phyloP scores from a whole-genome alignment of 2,329 filamentous ascomycete species.

The Tympanopsis confertula region DNA sequence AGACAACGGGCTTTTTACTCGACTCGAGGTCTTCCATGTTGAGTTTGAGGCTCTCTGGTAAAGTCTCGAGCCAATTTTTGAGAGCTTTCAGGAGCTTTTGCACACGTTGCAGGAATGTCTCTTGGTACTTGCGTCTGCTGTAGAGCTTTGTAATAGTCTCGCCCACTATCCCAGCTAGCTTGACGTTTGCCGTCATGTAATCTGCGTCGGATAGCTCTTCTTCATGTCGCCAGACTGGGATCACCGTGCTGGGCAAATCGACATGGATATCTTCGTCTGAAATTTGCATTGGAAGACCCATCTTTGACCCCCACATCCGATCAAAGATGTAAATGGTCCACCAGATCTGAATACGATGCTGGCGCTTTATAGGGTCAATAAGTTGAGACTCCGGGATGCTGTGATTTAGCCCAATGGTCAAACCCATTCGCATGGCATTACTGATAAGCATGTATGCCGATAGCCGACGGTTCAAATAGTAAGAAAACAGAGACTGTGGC shows the following conservation, averaged over 20 bases:
- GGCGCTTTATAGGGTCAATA: conserved; percentile 19
- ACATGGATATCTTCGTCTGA: conserved; percentile 34
- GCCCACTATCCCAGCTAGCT: conserved; percentile 20
- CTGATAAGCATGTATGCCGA: conserved; percentile 29
- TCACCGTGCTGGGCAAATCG: conserved; percentile 22
- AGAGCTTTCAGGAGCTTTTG: conserved; percentile 19
- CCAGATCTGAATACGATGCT: conserved; percentile 27
- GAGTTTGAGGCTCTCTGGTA: conserved; percentile 18
- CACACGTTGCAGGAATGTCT: conserved; percentile 14
- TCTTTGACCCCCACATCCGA: conserved; percentile 33
- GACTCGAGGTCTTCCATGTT: conserved; percentile 7
- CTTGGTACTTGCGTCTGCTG: conserved; percentile 11
- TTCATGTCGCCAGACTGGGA: conserved; percentile 4
- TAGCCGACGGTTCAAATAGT: conserved; percentile 29
- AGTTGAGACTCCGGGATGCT: conserved; percentile 25
- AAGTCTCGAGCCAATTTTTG: conserved; percentile 20
- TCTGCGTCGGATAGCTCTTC: conserved; percentile 18
- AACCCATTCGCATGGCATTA: conserved; percentile 26
- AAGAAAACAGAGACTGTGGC: conserved; percentile 27
- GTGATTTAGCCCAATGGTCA: conserved; percentile 30
- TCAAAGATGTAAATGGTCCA: conserved; percentile 31
- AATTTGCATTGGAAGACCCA: conserved; percentile 33
- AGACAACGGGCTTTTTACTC: conserved; percentile 7
- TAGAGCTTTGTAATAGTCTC: conserved; percentile 18
- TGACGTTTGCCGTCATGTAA: conserved; percentile 20